phyloP scores from a whole-genome alignment of 768 basidiomycete genomes.

The Leccinum incarnatum region DNA sequence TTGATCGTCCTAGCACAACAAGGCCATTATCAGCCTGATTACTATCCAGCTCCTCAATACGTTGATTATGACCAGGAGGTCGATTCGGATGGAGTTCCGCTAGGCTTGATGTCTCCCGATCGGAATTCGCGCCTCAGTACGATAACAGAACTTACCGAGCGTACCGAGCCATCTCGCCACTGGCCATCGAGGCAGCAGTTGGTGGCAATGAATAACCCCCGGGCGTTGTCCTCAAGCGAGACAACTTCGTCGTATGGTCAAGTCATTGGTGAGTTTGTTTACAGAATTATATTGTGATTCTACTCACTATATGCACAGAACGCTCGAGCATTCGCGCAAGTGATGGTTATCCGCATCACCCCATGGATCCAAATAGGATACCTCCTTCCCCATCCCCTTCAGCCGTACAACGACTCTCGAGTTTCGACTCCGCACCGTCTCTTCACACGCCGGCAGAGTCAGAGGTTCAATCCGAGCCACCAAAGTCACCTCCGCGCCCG shows the following conservation, averaged over 20 bases:
- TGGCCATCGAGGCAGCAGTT: conserved; percentile 45
- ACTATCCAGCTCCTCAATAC: conserved; percentile 25
- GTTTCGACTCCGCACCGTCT: conserved; percentile 57
- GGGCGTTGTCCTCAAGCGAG: conserved; percentile 32
- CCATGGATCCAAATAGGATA: conserved; percentile 54
- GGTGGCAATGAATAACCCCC: conserved; percentile 38
- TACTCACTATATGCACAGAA: conserved; percentile 19
- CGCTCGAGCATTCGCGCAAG: conserved; percentile 6
- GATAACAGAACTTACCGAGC: conserved; percentile 67
- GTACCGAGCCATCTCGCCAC: conserved; percentile 53
- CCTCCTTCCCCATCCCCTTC: conserved; percentile 67
- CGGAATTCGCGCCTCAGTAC: conserved; percentile 49
- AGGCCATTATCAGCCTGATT: conserved; percentile 36
- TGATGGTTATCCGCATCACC: conserved; percentile 8
- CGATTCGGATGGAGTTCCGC: conserved; percentile 30
- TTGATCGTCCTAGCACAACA: conserved; percentile 63
- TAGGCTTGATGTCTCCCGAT: conserved; percentile 33
- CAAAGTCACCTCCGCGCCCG: conserved; percentile 37
- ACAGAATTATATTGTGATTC: not conserved
- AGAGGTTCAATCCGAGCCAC: conserved; percentile 29
- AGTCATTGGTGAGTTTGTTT: conserved; percentile 48
- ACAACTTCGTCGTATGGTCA: conserved; percentile 63
- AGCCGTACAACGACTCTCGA: conserved; percentile 59
- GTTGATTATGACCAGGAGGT: conserved; percentile 22
- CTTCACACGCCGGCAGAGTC: conserved; percentile 43